phyloP scores from a whole-genome alignment of 805 yeast species.

The Candida peoriensis region DNA sequence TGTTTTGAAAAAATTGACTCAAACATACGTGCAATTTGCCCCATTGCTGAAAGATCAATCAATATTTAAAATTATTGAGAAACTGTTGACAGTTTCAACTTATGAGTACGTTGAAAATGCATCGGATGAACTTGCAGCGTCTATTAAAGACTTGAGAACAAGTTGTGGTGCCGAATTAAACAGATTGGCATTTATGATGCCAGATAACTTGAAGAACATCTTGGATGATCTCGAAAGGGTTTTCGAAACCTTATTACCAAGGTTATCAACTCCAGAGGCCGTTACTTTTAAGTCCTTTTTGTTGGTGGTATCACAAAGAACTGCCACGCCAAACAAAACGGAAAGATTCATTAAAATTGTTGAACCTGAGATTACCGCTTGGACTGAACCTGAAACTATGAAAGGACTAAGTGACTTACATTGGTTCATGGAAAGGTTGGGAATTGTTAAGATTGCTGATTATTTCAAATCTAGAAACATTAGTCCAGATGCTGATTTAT shows the following conservation, averaged over 20 bases:
- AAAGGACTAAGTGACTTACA: slow-evolving; percentile 86
- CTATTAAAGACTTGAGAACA: slow-evolving; percentile 81
- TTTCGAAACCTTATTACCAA: slow-evolving; percentile 64
- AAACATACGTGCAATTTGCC: slow-evolving; percentile 89
- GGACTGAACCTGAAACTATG: slow-evolving; percentile 90
- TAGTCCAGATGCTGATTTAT: slow-evolving; percentile 65
- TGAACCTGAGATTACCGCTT: slow-evolving; percentile 86
- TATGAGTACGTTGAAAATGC: slow-evolving; percentile 66
- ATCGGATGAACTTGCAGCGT: slow-evolving; percentile 70
- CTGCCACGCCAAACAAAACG: slow-evolving; percentile 65
- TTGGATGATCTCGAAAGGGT: slow-evolving; percentile 80
- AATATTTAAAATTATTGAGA: slow-evolving; percentile 81
- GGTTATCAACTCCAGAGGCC: slow-evolving; percentile 83
- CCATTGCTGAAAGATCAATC: slow-evolving; percentile 81
- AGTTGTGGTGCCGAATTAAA: slow-evolving; percentile 94
- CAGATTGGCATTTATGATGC: slow-evolving; percentile 91
- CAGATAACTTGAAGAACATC: slow-evolving; percentile 78
- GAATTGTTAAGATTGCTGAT: slow-evolving; percentile 88
- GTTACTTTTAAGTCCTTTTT: slow-evolving; percentile 92
- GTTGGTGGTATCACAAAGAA: slow-evolving; percentile 85
- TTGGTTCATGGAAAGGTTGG: slow-evolving; percentile 98
- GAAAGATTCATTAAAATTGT: slow-evolving; percentile 83
- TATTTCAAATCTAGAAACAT: slow-evolving; percentile 84
- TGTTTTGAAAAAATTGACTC: slow-evolving; percentile 77
- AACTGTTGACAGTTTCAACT: slow-evolving; percentile 78